Evolutionary conservation across 805 yeast species (phyloP), one percentile per base, ranked within the genome.

Genomic region (Metschnikowia dekortorum): DNA sequence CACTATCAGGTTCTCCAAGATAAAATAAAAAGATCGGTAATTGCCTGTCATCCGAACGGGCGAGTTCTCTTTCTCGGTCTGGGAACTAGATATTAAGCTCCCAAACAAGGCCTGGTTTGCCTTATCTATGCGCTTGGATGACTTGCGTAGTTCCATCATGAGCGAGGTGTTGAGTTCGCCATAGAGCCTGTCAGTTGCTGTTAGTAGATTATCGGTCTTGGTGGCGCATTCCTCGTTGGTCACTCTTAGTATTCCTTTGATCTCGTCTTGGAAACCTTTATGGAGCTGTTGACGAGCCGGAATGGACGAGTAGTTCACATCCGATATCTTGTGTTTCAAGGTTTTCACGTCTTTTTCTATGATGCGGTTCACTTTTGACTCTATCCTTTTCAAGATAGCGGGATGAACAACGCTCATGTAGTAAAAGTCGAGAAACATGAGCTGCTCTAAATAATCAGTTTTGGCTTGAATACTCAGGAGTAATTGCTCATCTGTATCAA

Each of bases 81-180:
- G 38, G 10, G 53, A 26, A 7, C 53, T 53, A n/a, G 62, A 54
- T 7, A 53, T 39, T 16, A 55, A 50, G 32, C 57, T 62, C 26
- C 68, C 64, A 48, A 68, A 66, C 14, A 73, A 53, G 26, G 73
- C 64, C 4, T 64, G 52, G 60, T 71, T 66, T 48, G 76, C 57
- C 53, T 74, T 68, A 49, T 80, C 79, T 46, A 75, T 58, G 44
- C 69, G 67, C 62, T 83, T 87, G 49, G 70, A 70, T 5, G 82
- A 64, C 50, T 76, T 77, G 18, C 86, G 69, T 30, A 85, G 68
- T 55, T 83, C 84, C 52, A 86, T 66, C 9, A 89, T 76, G 39
- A 85, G 64, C 1, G 89, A 82, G 0, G 92, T 85, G 62, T 83
- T 86, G 48, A 86, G 81, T 59, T 85, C 91, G 53, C 89, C 85